These are phyloP conservation scores for Ascomycota sp. DNA, from an alignment of 2,329 filamentous ascomycete genomes.

Conservation along the genomic window DNA sequence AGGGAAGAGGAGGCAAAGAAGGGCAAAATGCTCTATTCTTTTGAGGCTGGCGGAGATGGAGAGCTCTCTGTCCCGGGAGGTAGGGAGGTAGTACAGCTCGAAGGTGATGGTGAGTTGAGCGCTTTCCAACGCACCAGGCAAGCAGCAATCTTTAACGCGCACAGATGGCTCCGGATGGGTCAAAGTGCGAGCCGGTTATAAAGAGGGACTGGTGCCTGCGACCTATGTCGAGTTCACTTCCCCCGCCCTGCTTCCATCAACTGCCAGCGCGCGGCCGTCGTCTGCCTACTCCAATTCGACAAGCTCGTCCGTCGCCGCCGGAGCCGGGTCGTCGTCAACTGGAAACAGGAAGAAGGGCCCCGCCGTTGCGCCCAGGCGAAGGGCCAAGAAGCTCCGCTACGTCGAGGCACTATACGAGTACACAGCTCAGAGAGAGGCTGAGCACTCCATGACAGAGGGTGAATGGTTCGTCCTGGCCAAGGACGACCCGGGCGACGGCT, in stretches of 20 bases:
- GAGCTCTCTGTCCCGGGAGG: slow-evolving; percentile 69
- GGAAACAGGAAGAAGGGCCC: slow-evolving; percentile 67
- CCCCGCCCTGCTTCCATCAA: slow-evolving; percentile 20
- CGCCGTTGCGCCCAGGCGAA: slow-evolving; percentile 72
- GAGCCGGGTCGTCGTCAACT: slow-evolving; percentile 8
- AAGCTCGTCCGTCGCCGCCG: slow-evolving; percentile 11
- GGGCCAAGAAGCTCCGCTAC: slow-evolving; percentile 84
- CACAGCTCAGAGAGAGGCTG: slow-evolving; percentile 60
- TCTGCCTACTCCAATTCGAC: slow-evolving; percentile 60
- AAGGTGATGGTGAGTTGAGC: slow-evolving; percentile 57
- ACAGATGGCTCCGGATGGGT: slow-evolving; percentile 83
- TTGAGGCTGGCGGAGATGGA: slow-evolving; percentile 60
- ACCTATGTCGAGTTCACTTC: slow-evolving; percentile 57
- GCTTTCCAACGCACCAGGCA: background rate
- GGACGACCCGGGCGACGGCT: slow-evolving; percentile 79
- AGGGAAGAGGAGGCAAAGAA: slow-evolving; percentile 26
- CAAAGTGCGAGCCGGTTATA: slow-evolving; percentile 54
- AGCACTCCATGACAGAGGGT: slow-evolving; percentile 80
- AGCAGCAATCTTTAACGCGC: background rate
- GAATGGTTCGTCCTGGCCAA: slow-evolving; percentile 82
- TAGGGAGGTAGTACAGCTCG: slow-evolving; percentile 55
- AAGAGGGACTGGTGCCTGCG: slow-evolving; percentile 72
- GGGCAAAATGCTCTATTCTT: slow-evolving; percentile 79
- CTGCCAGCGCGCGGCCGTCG: slow-evolving; percentile 32
- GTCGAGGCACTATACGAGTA: slow-evolving; percentile 91